Percentiles rank a stretch among this genome's conserved stretches.
phyloP scores from a whole-genome alignment of 129 eudicot species.

The Artemisia tridentata region DNA sequence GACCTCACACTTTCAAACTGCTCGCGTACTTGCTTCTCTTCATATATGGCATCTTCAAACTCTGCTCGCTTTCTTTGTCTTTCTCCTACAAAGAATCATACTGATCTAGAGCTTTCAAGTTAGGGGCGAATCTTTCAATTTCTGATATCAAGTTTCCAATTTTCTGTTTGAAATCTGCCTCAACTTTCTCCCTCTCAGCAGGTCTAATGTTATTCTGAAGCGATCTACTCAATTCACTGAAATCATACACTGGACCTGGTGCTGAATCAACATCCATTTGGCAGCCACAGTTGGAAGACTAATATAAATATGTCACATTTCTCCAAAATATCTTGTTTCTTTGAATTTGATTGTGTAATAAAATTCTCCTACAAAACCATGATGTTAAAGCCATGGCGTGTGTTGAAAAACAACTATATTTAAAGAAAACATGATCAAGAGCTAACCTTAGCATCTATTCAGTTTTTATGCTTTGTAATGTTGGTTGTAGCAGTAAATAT shows the following conservation, averaged over 20 bases:
- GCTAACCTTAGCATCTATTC: constrained; percentile 74
- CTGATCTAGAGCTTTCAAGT: constrained; percentile 93
- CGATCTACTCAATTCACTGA: constrained; percentile 65
- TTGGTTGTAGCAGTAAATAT: constrained; percentile 82
- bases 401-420: not conserved
- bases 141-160: constrained; percentile 67
- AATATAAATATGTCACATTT: constrained; percentile 80
- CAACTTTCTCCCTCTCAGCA: constrained; percentile 80
- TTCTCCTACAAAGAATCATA: constrained; percentile 80
- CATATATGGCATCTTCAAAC: too few relatives aligned
- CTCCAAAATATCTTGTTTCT: constrained; percentile 85
- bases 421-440: not conserved
- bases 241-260: constrained; percentile 66
- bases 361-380: constrained; percentile 58
- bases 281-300: constrained; percentile 64
- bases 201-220: constrained; percentile 59
- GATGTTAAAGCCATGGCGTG: constrained; percentile 6
- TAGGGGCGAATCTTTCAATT: constrained; percentile 92
- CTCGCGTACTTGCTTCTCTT: too few relatives aligned
- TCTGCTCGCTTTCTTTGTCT: constrained; percentile 39
- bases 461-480: constrained; percentile 72
- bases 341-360: constrained; percentile 59
- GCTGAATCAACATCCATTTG: constrained; percentile 77
- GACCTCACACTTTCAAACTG: too few relatives aligned
- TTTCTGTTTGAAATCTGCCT: constrained; percentile 78